Percentiles rank a stretch among this genome's conserved stretches.
phyloP scores from a whole-genome alignment of 2,329 filamentous ascomycete genomes.

The Emydomyces testavorans region DNA sequence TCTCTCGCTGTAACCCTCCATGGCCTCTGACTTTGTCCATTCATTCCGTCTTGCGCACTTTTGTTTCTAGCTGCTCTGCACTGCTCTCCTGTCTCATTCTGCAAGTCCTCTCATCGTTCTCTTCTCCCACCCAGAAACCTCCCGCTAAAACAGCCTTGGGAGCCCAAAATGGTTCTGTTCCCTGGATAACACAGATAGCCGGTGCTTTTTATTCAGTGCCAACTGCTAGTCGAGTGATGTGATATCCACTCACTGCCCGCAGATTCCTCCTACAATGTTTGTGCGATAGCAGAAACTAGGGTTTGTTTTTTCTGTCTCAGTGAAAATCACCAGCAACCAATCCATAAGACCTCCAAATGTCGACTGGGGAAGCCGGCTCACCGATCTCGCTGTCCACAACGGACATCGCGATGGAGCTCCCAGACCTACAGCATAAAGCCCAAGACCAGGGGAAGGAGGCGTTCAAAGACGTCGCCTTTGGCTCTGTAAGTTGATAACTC shows the following conservation, averaged over 20 bases:
- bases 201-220: not conserved
- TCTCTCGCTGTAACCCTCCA: not conserved
- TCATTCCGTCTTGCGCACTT: too few species aligned
- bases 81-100: not conserved
- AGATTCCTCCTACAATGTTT: constrained; percentile 21
- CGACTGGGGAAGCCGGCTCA: constrained; percentile 7
- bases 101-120: not conserved
- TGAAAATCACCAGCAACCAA: not conserved
- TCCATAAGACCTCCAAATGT: constrained; percentile 8
- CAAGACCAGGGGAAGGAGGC: constrained; percentile 51
- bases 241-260: not conserved
- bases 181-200: constrained; percentile 7
- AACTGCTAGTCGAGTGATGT: not conserved
- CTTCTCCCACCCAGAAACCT: not conserved
- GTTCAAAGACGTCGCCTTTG: constrained; percentile 75
- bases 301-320: not conserved
- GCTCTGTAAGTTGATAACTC: constrained; percentile 53
- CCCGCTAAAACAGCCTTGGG: not conserved
- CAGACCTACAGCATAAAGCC: constrained; percentile 24
- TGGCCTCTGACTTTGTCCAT: too few species aligned
- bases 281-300: constrained; percentile 17
- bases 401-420: constrained; percentile 31
- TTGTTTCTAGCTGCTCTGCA: too few species aligned
- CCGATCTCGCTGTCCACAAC: constrained; percentile 25
- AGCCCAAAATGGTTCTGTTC: not conserved